Evolutionary conservation across 2,329 filamentous ascomycete species (phyloP).

Genomic region (Paecilomyces formosus): DNA sequence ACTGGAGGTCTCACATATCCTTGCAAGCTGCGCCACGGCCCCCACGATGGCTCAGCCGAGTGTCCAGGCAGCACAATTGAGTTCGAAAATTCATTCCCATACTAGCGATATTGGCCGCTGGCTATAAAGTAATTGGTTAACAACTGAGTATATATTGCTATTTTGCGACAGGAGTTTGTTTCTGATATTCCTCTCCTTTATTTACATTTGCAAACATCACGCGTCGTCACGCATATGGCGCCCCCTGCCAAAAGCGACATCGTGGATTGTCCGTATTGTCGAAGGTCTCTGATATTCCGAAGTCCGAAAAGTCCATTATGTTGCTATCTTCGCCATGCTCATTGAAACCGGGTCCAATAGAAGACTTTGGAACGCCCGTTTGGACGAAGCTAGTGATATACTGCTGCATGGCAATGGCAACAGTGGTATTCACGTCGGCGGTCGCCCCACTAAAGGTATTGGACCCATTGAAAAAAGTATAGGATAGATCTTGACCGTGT

Average conservation of each 20-base stretch:
- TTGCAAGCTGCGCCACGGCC: not conserved
- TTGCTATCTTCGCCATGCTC: conserved; percentile 39
- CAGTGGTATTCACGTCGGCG: conserved; percentile 16
- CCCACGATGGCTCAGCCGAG: not conserved
- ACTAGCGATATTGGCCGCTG: not conserved
- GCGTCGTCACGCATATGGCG: not conserved
- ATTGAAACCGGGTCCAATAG: conserved; percentile 35
- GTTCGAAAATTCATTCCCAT: not conserved
- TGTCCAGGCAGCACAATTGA: not conserved
- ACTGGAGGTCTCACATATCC: not conserved
- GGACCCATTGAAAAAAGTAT: conserved; percentile 44
- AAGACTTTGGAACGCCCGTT: conserved; percentile 26
- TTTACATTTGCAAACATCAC: not conserved
- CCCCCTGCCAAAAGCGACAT: conserved; percentile 48
- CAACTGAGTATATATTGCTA: too few species aligned
- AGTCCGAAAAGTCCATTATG: conserved; percentile 38
- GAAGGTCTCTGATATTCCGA: conserved; percentile 31
- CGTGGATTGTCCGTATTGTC: conserved; percentile 43
- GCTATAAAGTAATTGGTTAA: too few species aligned
- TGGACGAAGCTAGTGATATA: conserved; percentile 30
- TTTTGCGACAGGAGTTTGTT: not conserved
- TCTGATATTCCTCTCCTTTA: not conserved
- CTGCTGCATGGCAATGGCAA: conserved; percentile 29
- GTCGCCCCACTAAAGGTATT: not conserved
- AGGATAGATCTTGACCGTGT: conserved; percentile 46